Evolutionary conservation across 2,329 filamentous ascomycete genomes (phyloP), one percentile per base, ranked within the genome.

Genomic region (Plectosphaerella plurivora): DNA sequence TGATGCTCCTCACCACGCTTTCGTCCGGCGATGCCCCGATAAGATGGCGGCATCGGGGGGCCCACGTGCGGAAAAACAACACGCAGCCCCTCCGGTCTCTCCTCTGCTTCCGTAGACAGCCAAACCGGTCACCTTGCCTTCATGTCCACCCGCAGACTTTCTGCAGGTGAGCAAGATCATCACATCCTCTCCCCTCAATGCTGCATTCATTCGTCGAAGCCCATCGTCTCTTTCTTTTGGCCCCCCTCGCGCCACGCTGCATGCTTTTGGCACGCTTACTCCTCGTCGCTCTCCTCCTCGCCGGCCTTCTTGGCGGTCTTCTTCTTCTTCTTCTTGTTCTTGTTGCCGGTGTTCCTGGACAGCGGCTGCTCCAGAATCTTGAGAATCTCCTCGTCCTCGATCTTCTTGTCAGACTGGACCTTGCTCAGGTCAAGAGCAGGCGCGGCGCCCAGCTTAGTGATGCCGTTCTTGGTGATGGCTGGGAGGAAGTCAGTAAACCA

Each of bases 401-500:
- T 96, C 83, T 97, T 97, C 84, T 97, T 97, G 72, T 97, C 92
- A 35, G 90, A 87, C 82, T 96, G 88, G 79, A 87, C 84, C 77
- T 92, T 91, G 68, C 80, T 82, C 56, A 94, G 70, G 67, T 97
- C 91, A 58, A 88, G 79, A 20, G 86, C 70, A 56, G 89, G 84
- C 35, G 94, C 87, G 24, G 82, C 86, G 63, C 90, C 86, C 53
- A 99, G 77, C 75, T 89, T 90, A 66, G 88, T 91, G 65, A 99
- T 78, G 61, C 94, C 94, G 70, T 97, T 97, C 84, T 99, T 99
- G 65, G 91, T 97, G 71, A 99, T 91, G 55, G 91, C 94, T 96
- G 60, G 49, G 16, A 5, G 7, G 3, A 18, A 36, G n/a, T 5
- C 60, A 70, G 61, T 47, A 6, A 14, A 20, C n/a, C 11, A 18